Conservation (phyloP, 768 basidiomycete species). For the Collybia sordida region DNA sequence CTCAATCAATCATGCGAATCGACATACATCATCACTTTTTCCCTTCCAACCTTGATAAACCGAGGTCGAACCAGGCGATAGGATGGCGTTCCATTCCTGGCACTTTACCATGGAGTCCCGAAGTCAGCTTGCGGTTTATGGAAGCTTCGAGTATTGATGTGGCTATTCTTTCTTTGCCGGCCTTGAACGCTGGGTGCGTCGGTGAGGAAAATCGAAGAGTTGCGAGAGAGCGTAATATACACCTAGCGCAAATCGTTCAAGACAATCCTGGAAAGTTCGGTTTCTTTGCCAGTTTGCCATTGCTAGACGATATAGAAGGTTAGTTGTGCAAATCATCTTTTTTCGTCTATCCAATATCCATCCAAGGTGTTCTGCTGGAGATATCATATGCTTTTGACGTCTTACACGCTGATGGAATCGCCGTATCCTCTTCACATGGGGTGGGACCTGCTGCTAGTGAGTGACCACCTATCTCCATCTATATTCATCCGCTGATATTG, state of each 20-base stretch:
- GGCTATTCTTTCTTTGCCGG: conserved; percentile 68
- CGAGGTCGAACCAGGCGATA: conserved; percentile 37
- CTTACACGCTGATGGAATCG: conserved; percentile 62
- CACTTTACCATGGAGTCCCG: conserved; percentile 65
- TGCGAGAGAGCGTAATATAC: conserved; percentile 47
- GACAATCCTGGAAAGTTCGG: conserved; percentile 58
- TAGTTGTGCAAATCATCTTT: not conserved
- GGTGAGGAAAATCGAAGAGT: conserved; percentile 37
- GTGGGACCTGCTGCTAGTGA: conserved; percentile 52
- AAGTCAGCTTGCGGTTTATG: conserved; percentile 63
- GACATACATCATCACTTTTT: conserved; percentile 84
- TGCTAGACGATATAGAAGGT: conserved; percentile 65
- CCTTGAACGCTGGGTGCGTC: conserved; percentile 40
- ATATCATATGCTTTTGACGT: conserved; percentile 61
- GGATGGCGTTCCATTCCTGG: conserved; percentile 66
- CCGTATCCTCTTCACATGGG: conserved; percentile 69
- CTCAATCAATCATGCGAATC: conserved; percentile 30
- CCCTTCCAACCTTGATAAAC: conserved; percentile 50
- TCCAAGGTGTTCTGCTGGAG: conserved; percentile 56
- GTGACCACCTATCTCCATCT: conserved; percentile 8
- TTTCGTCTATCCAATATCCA: not conserved
- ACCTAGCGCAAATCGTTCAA: conserved; percentile 46
- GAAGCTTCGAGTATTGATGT: conserved; percentile 54
- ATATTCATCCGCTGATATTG: conserved; percentile 2
- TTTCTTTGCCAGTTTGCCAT: conserved; percentile 68